phyloP scores from a whole-genome alignment of 1,284 basidiomycete genomes.

The Ustilago loliicola region DNA sequence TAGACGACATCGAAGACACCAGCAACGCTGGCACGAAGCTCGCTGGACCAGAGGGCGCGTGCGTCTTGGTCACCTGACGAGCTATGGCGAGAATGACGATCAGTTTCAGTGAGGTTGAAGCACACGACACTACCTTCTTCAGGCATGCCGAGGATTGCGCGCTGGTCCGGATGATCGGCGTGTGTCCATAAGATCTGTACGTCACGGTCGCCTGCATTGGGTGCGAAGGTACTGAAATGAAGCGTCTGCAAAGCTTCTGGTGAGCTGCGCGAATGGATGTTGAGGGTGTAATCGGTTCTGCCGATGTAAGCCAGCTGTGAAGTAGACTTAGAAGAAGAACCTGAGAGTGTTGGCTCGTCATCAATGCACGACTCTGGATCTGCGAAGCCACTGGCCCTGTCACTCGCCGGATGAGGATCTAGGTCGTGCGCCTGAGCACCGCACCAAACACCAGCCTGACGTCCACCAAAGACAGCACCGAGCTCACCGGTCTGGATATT shows the following conservation, averaged over 20 bases:
- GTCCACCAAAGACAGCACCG: constrained; percentile 79
- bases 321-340: constrained; percentile 42
- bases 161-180: constrained; percentile 51
- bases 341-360: constrained; percentile 41
- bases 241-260: constrained; percentile 65
- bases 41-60: constrained; percentile 49
- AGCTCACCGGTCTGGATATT: constrained; percentile 86
- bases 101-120: constrained; percentile 56
- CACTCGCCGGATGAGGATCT: constrained; percentile 6
- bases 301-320: constrained; percentile 60
- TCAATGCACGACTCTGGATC: constrained; percentile 48
- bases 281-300: constrained; percentile 68
- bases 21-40: constrained; percentile 53
- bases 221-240: constrained; percentile 65
- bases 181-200: constrained; percentile 60
- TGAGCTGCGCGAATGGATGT: constrained; percentile 61
- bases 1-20: constrained; percentile 64
- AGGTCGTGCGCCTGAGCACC: constrained; percentile 42
- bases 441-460: constrained; percentile 49
- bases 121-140: constrained; percentile 66
- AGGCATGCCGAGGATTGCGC: constrained; percentile 61
- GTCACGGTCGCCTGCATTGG: constrained; percentile 66
- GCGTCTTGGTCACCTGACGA: constrained; percentile 12
- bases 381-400: background rate
- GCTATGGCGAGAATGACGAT: constrained; percentile 12